Percentiles rank a stretch among this genome's conserved stretches.
Evolutionary conservation across 768 basidiomycete species (phyloP).

Genomic region (Podaxis sp.): DNA sequence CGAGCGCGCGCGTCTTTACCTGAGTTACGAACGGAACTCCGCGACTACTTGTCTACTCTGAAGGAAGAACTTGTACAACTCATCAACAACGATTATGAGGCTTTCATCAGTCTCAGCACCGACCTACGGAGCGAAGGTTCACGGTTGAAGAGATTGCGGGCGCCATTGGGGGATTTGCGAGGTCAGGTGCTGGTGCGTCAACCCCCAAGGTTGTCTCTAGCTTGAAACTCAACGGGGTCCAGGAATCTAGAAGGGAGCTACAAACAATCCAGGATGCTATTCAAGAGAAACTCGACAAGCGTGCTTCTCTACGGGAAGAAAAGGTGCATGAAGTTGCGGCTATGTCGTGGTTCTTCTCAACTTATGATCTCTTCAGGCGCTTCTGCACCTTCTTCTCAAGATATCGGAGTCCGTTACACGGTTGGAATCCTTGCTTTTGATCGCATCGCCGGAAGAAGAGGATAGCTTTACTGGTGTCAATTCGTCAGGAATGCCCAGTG

Average conservation of each 20-base stretch:
- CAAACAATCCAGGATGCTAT: slow-evolving; percentile 70
- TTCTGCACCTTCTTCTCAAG: slow-evolving; percentile 85
- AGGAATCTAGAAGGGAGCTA: slow-evolving; percentile 67
- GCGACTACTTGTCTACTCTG: slow-evolving; percentile 78
- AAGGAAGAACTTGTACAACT: slow-evolving; percentile 94
- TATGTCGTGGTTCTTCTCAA: slow-evolving; percentile 1
- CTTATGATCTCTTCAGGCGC: slow-evolving; percentile 46
- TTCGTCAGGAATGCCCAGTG: slow-evolving; percentile 32
- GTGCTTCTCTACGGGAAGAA: slow-evolving; percentile 80
- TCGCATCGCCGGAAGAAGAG: slow-evolving; percentile 52
- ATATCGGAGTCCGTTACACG: slow-evolving; percentile 90
- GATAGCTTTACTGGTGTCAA: slow-evolving; percentile 35
- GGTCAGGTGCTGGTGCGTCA: slow-evolving; percentile 65
- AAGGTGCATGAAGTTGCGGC: slow-evolving; percentile 51
- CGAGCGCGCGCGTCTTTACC: slow-evolving; percentile 82
- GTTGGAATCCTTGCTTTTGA: slow-evolving; percentile 82
- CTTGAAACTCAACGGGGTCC: background rate
- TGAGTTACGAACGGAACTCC: slow-evolving; percentile 84
- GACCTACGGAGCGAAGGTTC: slow-evolving; percentile 85
- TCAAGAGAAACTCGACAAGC: slow-evolving; percentile 71
- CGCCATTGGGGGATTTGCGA: slow-evolving; percentile 65
- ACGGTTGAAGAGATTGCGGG: slow-evolving; percentile 64
- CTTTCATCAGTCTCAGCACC: slow-evolving; percentile 94
- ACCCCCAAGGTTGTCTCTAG: background rate
- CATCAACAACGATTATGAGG: slow-evolving; percentile 98